phyloP scores from a whole-genome alignment of 129 eudicot species.

The Ambrosia trifida region DNA sequence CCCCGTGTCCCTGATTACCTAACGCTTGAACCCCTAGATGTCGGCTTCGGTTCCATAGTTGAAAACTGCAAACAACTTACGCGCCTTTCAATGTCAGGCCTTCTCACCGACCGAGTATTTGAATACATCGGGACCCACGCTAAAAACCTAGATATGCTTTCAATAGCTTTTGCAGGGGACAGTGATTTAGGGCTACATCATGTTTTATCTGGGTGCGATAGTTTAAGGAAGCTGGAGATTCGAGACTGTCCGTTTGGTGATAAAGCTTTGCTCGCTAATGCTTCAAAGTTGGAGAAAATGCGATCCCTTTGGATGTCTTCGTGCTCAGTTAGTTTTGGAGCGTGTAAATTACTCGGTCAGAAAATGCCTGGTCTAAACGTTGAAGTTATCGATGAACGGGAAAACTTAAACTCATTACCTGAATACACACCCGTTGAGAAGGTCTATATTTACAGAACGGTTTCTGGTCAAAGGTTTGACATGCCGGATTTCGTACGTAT shows the following conservation, averaged over 20 bases:
- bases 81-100: conserved; percentile 75
- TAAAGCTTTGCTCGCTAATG: conserved; percentile 78
- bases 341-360: conserved; percentile 72
- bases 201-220: conserved; percentile 77
- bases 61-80: conserved; percentile 60
- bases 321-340: conserved; percentile 64
- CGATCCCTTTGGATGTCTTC: conserved; percentile 34
- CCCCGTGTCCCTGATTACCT: conserved; percentile 45
- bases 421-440: conserved; percentile 71
- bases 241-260: conserved; percentile 92
- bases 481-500: conserved; percentile 75
- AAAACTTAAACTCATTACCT: conserved; percentile 54
- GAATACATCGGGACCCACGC: conserved; percentile 68
- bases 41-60: conserved; percentile 79
- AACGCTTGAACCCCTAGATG: conserved; percentile 58
- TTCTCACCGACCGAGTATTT: conserved; percentile 69
- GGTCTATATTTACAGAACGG: conserved; percentile 76
- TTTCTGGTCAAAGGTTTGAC: conserved; percentile 82
- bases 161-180: conserved; percentile 87
- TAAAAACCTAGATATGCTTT: conserved; percentile 79
- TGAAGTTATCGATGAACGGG: conserved; percentile 87
- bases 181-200: conserved; percentile 78
- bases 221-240: conserved; percentile 73
- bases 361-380: conserved; percentile 74
- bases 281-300: conserved; percentile 64